Evolutionary conservation across 768 basidiomycete species (phyloP), one percentile per base, ranked within the genome.

Genomic region (Solioccasus polychromus): DNA sequence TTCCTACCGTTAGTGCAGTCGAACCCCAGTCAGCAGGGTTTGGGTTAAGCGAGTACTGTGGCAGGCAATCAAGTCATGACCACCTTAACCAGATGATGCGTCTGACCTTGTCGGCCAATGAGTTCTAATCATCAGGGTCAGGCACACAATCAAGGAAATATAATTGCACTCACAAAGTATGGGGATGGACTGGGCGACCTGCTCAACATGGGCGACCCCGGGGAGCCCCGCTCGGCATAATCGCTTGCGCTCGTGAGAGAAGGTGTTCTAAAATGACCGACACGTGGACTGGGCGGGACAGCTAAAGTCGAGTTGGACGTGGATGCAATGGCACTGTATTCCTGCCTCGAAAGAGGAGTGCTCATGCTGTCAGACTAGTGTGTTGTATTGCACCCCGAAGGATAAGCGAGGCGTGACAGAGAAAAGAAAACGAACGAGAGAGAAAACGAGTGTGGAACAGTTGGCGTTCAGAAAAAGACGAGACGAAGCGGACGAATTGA

Each of bases 11-110:
- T n/a, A 78, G 58, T 3, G 76, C 69, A 29, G 68, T 57, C 4
- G 73, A 67, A 61, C 79, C 81, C 70, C 77, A 68, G 22, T 70
- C 70, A 1, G 77, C 72, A 18, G 79, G 77, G 45, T 73, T 62
- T 4, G 71, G 56, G 8, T 61, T 53, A 46, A 76, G 58, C 8
- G 68, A 55, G 57, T 64, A 76, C 74, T 76, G 39, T 26, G n/a
- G 32, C 4, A 5, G 32, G 11, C 32, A 4, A 5, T 34, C 18
- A 15, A 34, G 32, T 10, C 6, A 5, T 15, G 14, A 15, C 5
- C 32, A 10, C 18, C 3, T 17, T 1, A 4, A 22, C 0, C 18
- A 11, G 9, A 5, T 5, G 11, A 12, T 5, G 38, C 35, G 22
- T 15, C 44, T 15, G 38, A 59, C 65, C 57, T 57, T 45, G 44